Evolutionary conservation across 2,329 filamentous ascomycete genomes (phyloP), one percentile per base, ranked within the genome.

Genomic region (Pestalotiopsis sp.): DNA sequence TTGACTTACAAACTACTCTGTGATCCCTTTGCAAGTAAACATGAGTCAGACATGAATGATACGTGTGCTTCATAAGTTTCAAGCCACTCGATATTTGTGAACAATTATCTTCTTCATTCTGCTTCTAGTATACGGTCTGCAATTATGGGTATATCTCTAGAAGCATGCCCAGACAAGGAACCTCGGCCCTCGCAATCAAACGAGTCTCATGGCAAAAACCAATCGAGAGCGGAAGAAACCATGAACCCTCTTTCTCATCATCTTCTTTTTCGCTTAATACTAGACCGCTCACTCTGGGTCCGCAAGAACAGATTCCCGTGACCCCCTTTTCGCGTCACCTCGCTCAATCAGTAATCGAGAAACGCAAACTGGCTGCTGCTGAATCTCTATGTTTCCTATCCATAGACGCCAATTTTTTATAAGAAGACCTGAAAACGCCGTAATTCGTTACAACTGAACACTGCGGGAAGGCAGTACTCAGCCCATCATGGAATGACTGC

Each of bases 401-500:
- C 45, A 20, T 52, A 20, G 45, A 52, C 45, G 45, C 45, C 45
- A 52, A 49, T 20, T 23, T 52, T 52, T 52, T n/a, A 36, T 9
- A 2, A 7, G 27, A 36, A 52, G 45, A 52, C 45, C 45, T n/a
- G 45, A 52, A 49, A 52, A 52, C 45, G 45, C 45, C 45, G 45
- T 52, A 52, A 52, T 52, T 36, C 45, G 14, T 52, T 52, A 52
- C 45, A 52, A 7, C 45, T n/a, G 20, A 41, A 11, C 14, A 20
- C 27, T 39, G n/a, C 25, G 57, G 13, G 5, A 39, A 20, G 12
- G 12, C 13, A 36, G 27, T 27, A 13, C 27, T 78, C 31, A 87
- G 66, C 81, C 80, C 27, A 88, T 81, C 84, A 88, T 85, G 3
- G 85, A 87, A 74, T 87, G 85, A 61, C 81, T 83, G 61, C 85